Evolutionary conservation across 306 rosid species (phyloP).

Genomic region (Potentilla sterilis): DNA sequence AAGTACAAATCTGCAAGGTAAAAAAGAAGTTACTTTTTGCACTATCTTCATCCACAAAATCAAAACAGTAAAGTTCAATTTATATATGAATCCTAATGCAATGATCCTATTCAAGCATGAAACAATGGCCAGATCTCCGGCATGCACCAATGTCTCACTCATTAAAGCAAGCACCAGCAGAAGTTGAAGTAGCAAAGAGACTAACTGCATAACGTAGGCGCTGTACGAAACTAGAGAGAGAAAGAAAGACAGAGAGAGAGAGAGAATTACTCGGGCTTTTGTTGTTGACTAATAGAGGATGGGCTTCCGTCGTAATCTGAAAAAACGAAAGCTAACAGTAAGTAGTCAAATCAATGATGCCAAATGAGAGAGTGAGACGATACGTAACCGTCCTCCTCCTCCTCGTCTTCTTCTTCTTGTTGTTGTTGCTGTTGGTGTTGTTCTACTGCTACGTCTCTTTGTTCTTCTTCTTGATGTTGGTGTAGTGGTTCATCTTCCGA

Average conservation of each 20-base stretch:
- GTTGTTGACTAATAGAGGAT: constrained; percentile 59
- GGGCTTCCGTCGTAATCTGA: constrained; percentile 80
- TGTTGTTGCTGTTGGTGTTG: constrained; percentile 24
- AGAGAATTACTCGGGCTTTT: constrained; percentile 62
- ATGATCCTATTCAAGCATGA: not conserved
- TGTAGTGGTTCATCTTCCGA: constrained; percentile 26
- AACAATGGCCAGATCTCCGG: constrained; percentile 28
- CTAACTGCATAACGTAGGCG: constrained; percentile 1
- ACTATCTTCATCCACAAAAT: not conserved
- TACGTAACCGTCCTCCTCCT: constrained; percentile 37
- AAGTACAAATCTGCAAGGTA: constrained; percentile 52
- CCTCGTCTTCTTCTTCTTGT: constrained; percentile 18
- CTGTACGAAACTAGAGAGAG: not conserved
- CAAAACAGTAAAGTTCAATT: not conserved
- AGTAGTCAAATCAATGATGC: constrained; percentile 35
- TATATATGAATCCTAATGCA: not conserved
- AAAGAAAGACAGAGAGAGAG: constrained; percentile 8
- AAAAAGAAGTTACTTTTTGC: constrained; percentile 22
- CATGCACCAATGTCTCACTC: constrained; percentile 48
- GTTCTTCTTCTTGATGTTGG: constrained; percentile 11
- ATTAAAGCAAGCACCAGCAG: constrained; percentile 19
- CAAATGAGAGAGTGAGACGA: constrained; percentile 7
- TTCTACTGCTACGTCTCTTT: constrained; percentile 17
- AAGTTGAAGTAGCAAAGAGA: constrained; percentile 23
- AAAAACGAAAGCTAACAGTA: constrained; percentile 28